Evolutionary conservation across 2,329 filamentous ascomycete species (phyloP).

Genomic region (Coleophoma crateriformis): DNA sequence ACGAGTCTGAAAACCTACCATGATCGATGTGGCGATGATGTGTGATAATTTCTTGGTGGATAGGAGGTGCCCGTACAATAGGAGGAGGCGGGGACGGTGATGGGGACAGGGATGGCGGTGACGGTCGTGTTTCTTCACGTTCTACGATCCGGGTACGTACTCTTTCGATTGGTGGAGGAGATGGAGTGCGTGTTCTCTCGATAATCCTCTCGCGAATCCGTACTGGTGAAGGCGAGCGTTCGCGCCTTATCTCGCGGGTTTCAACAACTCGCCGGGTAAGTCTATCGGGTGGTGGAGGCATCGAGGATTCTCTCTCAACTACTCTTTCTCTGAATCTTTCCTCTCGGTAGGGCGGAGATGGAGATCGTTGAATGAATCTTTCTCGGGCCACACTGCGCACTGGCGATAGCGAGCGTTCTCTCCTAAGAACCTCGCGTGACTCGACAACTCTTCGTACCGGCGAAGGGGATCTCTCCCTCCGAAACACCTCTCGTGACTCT

Average conservation of each 20-base stretch:
- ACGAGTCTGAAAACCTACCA: slow-evolving; percentile 45
- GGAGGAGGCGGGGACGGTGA: slow-evolving; percentile 35
- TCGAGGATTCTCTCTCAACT: not conserved
- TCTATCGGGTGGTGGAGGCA: not conserved
- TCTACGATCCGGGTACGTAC: slow-evolving; percentile 22
- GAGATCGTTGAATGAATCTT: not conserved
- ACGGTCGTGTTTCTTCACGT: slow-evolving; percentile 13
- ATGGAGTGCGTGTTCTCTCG: slow-evolving; percentile 21
- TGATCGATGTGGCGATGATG: slow-evolving; percentile 77
- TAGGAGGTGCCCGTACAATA: slow-evolving; percentile 71
- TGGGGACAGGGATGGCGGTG: slow-evolving; percentile 16
- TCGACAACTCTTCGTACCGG: slow-evolving; percentile 2
- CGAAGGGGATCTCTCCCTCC: slow-evolving; percentile 3
- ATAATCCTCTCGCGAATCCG: slow-evolving; percentile 20
- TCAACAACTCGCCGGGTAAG: not conserved
- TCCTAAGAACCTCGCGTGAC: not conserved
- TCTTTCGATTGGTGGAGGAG: slow-evolving; percentile 20
- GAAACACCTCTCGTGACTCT: not conserved
- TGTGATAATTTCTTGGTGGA: slow-evolving; percentile 84
- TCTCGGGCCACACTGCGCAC: not conserved
- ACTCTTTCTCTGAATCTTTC: slow-evolving; percentile 1
- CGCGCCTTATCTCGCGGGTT: not conserved
- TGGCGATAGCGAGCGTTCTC: not conserved
- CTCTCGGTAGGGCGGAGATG: not conserved
- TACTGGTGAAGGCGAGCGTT: slow-evolving; percentile 2